Evolutionary conservation across 805 yeast species (phyloP), one percentile per base, ranked within the genome.

Genomic region (Citeromyces matritensis): DNA sequence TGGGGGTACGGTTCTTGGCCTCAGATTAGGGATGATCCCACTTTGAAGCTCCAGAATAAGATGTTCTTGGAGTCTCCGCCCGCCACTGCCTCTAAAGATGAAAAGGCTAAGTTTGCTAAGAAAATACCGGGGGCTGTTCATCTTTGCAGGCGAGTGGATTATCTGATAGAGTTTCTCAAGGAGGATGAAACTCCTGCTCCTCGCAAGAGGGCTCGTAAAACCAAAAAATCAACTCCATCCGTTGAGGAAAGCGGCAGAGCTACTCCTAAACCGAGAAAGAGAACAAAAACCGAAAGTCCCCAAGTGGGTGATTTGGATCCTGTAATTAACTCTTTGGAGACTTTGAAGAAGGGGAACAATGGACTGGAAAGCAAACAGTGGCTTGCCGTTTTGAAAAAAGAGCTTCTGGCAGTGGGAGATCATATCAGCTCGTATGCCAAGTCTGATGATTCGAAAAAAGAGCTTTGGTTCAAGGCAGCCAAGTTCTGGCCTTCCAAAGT

Each of bases 1-100:
- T 86, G 86, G 53, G 99, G 99, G 0, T 86, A 84, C 51, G 97
- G 97, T 11, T 76, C 95, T 1, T 91, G 98, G 98, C 50, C 67
- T 3, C 86, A 81, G 46, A 86, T 91, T 29, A 65, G 98, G 47
- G 99, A 91, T 55, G 98, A 91, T 55, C 97, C 98, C 2, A 66
- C 83, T 32, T 63, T 91, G 36, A 86, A 85, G 8, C 60, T 91
- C 37, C 80, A 83, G 38, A 83, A 84, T 42, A 91, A 84, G 58
- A 57, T 91, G 41, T 91, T 73, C 45, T 61, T 91, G 42, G 77
- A 69, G 33, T 39, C 41, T 24, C 32, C 34, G 4, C 34, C 37
- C 7, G 15, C 13, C 14, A 49, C 48, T 14, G 53, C 55, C 2
- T 48, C 51, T 4, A 56, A 52, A 30, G 63, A 53, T 31, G 58